A percentile compares a stretch with the other conserved stretches of the same genome.
Evolutionary conservation across 176 grass and related monocot genomes (phyloP).

Genomic region (Hyparrhenia diplandra): DNA sequence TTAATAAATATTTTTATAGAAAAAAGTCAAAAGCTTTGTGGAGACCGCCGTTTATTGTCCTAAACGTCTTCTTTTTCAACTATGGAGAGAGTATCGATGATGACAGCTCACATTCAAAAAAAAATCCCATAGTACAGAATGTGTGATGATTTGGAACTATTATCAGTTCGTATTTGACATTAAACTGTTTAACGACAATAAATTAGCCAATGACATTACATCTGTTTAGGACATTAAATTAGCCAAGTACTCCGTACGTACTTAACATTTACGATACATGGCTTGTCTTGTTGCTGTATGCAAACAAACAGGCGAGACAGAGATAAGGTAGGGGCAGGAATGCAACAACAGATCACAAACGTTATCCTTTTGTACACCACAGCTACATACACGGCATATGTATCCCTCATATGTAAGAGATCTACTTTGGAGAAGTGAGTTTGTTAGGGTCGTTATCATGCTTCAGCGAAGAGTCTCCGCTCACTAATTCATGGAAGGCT

Average conservation of each 20-base stretch:
- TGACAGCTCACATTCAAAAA: background rate
- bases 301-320: background rate
- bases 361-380: constrained; percentile 29
- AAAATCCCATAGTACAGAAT: background rate
- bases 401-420: background rate
- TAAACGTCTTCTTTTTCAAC: too few relatives aligned
- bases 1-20: too few relatives aligned
- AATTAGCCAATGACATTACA: background rate
- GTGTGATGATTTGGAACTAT: background rate
- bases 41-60: too few relatives aligned
- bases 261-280: constrained; percentile 4
- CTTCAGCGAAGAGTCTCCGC: constrained; percentile 56
- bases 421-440: constrained; percentile 66
- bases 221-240: background rate
- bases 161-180: background rate
- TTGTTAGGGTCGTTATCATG: constrained; percentile 69
- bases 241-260: background rate
- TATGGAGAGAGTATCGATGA: too few relatives aligned
- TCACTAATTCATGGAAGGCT: constrained; percentile 76
- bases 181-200: background rate
- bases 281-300: background rate
- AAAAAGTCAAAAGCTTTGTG: too few relatives aligned
- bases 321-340: background rate
- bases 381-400: background rate
- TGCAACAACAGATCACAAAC: background rate